Conservation (phyloP, 352 stramenopile genomes). For the Phytophthora pseudosyringae region DNA sequence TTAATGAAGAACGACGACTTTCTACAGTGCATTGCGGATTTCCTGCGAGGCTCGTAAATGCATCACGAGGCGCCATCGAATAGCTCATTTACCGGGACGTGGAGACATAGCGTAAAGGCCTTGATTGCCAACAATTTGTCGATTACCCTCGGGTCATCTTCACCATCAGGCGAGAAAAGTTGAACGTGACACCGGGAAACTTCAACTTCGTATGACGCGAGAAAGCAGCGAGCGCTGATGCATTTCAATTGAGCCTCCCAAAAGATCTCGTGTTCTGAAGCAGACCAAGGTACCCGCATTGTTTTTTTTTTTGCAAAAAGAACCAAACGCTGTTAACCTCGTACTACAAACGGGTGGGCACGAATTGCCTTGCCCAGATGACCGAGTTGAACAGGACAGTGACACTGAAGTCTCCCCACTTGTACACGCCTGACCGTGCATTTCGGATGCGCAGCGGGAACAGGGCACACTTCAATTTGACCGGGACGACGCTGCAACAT, state of each 20-base stretch:
- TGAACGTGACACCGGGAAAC: not conserved
- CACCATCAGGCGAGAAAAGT: not conserved
- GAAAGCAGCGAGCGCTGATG: not conserved
- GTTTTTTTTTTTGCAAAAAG: not conserved
- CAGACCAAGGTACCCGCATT: not conserved
- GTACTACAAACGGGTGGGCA: not conserved
- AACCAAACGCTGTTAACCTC: no score
- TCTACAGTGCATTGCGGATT: no score
- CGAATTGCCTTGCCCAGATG: not conserved
- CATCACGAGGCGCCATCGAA: not conserved
- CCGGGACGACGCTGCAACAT: not conserved
- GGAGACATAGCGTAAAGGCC: not conserved
- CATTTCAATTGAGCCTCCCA: not conserved
- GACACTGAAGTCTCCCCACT: not conserved
- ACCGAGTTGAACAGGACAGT: slow-evolving; percentile 10
- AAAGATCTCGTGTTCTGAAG: not conserved
- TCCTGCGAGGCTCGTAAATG: not conserved
- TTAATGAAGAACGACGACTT: not conserved
- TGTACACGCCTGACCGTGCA: not conserved
- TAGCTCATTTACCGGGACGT: no score
- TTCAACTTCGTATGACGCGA: not conserved
- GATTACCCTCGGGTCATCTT: slow-evolving; percentile 1
- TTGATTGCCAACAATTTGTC: slow-evolving; percentile 2
- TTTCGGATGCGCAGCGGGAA: not conserved
- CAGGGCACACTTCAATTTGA: not conserved